These are phyloP conservation scores for Ceratobasidium theobromae DNA, from an alignment of 1,284 basidiomycete species.

Conservation along the genomic window DNA sequence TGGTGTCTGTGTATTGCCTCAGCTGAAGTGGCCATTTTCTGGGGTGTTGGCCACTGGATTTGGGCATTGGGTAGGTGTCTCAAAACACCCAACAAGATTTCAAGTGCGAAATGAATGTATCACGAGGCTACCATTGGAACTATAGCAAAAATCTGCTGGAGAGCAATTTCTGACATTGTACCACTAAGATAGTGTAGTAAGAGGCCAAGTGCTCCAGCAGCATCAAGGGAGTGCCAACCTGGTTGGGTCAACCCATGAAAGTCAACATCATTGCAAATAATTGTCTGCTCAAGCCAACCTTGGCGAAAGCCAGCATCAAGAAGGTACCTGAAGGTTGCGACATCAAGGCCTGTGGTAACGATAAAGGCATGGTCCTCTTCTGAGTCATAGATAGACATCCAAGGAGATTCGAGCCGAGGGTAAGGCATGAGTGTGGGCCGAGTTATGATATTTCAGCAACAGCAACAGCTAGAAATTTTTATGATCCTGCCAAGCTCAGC, in stretches of 20 bases:
- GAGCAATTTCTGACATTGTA: constrained; percentile 45
- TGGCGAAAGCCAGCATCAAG: constrained; percentile 44
- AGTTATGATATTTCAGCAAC: too few species aligned
- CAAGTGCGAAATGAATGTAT: constrained; percentile 46
- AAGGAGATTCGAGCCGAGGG: not conserved
- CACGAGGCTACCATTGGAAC: constrained; percentile 40
- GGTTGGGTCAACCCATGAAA: constrained; percentile 41
- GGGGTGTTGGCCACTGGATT: constrained; percentile 44
- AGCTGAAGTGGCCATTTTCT: constrained; percentile 42
- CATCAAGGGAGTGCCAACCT: constrained; percentile 48
- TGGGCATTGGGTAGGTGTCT: constrained; percentile 43
- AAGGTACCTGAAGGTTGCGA: constrained; percentile 46
- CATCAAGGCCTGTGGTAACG: constrained; percentile 53
- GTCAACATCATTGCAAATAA: constrained; percentile 44
- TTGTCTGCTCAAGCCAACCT: constrained; percentile 45
- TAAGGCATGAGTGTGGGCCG: not conserved
- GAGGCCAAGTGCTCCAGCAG: constrained; percentile 51
- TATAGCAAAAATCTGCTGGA: constrained; percentile 47
- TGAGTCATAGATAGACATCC: not conserved
- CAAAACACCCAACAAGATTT: constrained; percentile 44
- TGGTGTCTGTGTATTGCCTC: constrained; percentile 45
- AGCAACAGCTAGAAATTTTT: too few species aligned
- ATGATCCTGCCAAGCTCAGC: too few species aligned
- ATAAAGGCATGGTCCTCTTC: constrained; percentile 46
- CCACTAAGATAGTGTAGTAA: constrained; percentile 51